A percentile compares a stretch with the other conserved stretches of the same genome.
phyloP scores from a whole-genome alignment of 768 basidiomycete genomes.

The Ephemerocybe angulata region DNA sequence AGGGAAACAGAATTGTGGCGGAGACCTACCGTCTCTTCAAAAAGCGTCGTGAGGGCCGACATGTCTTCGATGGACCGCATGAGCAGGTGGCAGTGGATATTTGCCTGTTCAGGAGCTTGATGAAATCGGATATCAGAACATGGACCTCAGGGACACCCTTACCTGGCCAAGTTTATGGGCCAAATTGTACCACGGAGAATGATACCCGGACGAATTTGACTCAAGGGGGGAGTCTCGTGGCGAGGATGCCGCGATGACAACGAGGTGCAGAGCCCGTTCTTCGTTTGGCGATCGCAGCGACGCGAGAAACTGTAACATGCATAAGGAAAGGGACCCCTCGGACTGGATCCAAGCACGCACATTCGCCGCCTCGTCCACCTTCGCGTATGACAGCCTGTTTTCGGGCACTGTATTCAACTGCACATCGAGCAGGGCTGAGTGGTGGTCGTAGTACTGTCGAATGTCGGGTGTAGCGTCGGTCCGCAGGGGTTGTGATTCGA shows the following conservation, averaged over 20 bases:
- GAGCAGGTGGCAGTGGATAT: slow-evolving; percentile 59
- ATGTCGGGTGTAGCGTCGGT: slow-evolving; percentile 24
- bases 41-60: slow-evolving; percentile 41
- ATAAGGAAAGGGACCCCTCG: slow-evolving; percentile 2
- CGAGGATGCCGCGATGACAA: slow-evolving; percentile 51
- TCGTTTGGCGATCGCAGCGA: slow-evolving; percentile 15
- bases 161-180: slow-evolving; percentile 46
- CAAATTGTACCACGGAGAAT: slow-evolving; percentile 38
- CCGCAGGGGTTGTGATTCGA: slow-evolving; percentile 42
- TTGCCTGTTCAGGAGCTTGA: slow-evolving; percentile 35
- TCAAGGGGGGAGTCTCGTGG: slow-evolving; percentile 20
- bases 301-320: slow-evolving; percentile 33
- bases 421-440: slow-evolving; percentile 35
- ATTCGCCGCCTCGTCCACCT: slow-evolving; percentile 43
- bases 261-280: slow-evolving; percentile 43
- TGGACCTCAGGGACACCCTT: slow-evolving; percentile 11
- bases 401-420: slow-evolving; percentile 39
- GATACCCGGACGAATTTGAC: slow-evolving; percentile 12
- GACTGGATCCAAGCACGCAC: slow-evolving; percentile 27
- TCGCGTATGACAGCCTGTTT: slow-evolving; percentile 42
- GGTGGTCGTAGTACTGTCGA: slow-evolving; percentile 39
- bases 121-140: slow-evolving; percentile 17
- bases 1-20: slow-evolving; percentile 9
- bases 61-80: slow-evolving; percentile 42
- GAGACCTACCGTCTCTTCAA: slow-evolving; percentile 42